A percentile compares a stretch with the other conserved stretches of the same genome.
Evolutionary conservation across 1,284 basidiomycete genomes (phyloP).

Genomic region (Cryptococcus sp.): DNA sequence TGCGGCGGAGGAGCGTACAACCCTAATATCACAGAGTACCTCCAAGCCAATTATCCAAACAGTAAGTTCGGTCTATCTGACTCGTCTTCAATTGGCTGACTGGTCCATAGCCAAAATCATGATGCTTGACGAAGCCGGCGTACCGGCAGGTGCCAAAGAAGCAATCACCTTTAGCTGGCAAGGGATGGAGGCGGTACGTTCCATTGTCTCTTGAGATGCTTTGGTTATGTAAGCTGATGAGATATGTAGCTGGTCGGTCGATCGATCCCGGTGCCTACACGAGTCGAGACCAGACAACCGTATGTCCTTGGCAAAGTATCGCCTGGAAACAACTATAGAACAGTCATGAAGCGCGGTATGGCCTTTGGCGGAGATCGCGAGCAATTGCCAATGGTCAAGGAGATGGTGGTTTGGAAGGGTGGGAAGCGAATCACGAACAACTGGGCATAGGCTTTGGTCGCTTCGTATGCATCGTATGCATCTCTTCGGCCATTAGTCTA

Average conservation of each 20-base stretch:
- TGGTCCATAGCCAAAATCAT: slow-evolving; percentile 13
- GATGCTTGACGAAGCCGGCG: slow-evolving; percentile 22
- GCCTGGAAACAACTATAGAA: slow-evolving; percentile 18
- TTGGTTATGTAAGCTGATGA: neutral
- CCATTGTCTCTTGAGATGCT: neutral
- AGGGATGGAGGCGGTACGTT: slow-evolving; percentile 19
- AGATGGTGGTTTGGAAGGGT: slow-evolving; percentile 16
- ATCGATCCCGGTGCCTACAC: slow-evolving; percentile 18
- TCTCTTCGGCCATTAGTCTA: too few relatives aligned
- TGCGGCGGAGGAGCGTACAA: slow-evolving; percentile 31
- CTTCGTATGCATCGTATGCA: too few relatives aligned
- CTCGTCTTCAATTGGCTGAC: neutral
- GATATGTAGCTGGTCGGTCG: slow-evolving; percentile 22
- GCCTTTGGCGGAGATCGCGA: slow-evolving; percentile 21
- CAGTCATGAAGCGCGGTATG: slow-evolving; percentile 23
- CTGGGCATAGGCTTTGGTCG: neutral
- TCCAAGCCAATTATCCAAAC: slow-evolving; percentile 17
- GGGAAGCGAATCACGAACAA: slow-evolving; percentile 8
- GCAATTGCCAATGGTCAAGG: slow-evolving; percentile 26
- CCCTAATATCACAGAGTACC: slow-evolving; percentile 20
- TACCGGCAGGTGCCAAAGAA: slow-evolving; percentile 26
- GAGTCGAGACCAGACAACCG: slow-evolving; percentile 12
- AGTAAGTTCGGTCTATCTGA: neutral
- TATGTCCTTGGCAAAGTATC: slow-evolving; percentile 23
- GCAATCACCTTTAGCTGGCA: slow-evolving; percentile 26